Evolutionary conservation across 225 moss, liverwort and hornwort species (phyloP).

Genomic region (Pleurozium schreberi): DNA sequence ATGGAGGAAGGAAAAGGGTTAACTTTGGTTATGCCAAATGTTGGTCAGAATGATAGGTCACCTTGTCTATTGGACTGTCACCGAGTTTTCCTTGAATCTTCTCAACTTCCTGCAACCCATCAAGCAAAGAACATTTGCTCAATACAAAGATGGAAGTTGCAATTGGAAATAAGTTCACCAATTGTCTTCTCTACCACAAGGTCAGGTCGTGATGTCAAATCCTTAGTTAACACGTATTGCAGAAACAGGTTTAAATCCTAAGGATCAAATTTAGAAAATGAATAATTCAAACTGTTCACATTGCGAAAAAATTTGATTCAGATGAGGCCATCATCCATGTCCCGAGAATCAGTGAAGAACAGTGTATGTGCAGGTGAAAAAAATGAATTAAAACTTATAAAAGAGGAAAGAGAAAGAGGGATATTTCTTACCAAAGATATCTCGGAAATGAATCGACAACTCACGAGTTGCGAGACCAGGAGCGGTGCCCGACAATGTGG

Average conservation of each 20-base stretch:
- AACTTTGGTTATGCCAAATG: neutral
- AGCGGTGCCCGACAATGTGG: slow-evolving; percentile 59
- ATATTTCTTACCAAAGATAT: slow-evolving; percentile 34
- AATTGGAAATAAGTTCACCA: neutral
- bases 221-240: neutral
- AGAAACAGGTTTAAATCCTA: no score
- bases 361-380: neutral
- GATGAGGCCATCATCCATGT: no score
- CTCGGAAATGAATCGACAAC: slow-evolving; percentile 58
- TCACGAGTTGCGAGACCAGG: slow-evolving; percentile 56
- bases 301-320: neutral
- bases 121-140: neutral
- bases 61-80: slow-evolving; percentile 53
- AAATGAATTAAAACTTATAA: neutral
- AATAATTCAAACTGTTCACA: neutral
- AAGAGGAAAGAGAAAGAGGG: neutral
- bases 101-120: slow-evolving; percentile 41
- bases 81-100: slow-evolving; percentile 59
- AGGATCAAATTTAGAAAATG: neutral
- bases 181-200: neutral
- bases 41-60: neutral
- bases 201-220: neutral
- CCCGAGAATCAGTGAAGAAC: neutral
- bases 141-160: neutral
- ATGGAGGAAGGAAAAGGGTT: neutral